Conservation (phyloP, 176 grass and related monocot genomes). For the Rhipidocladum racemiflorum region DNA sequence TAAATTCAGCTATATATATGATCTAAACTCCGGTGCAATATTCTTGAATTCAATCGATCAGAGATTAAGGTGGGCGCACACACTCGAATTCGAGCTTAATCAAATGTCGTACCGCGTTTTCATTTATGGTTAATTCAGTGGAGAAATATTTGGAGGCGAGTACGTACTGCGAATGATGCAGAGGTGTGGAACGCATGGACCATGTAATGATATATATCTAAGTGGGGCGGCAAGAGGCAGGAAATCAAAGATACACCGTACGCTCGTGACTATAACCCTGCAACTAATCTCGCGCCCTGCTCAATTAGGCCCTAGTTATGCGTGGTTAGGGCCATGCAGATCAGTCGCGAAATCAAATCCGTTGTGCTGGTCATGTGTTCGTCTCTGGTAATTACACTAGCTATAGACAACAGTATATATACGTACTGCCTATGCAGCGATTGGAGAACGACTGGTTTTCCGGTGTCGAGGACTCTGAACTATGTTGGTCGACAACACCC, state of each 20-base stretch:
- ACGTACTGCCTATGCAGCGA: no score
- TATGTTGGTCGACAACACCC: background rate
- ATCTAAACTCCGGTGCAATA: background rate
- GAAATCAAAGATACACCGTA: constrained; percentile 62
- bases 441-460: background rate
- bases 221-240: constrained; percentile 41
- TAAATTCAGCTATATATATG: background rate
- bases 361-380: background rate
- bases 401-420: background rate
- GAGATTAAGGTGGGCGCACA: background rate
- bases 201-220: constrained; percentile 13
- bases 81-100: background rate
- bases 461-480: background rate
- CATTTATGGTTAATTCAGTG: background rate
- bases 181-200: constrained; percentile 37
- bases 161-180: constrained; percentile 22
- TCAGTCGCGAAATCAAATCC: background rate
- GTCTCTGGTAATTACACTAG: background rate
- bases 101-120: background rate
- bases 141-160: constrained; percentile 4
- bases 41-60: background rate
- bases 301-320: constrained; percentile 14
- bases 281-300: constrained; percentile 33
- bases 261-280: constrained; percentile 37
- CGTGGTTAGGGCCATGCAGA: constrained; percentile 8